Base-by-base conservation (phyloP, 257 asterid genomes). In the Dorcoceras hygrometricum region DNA sequence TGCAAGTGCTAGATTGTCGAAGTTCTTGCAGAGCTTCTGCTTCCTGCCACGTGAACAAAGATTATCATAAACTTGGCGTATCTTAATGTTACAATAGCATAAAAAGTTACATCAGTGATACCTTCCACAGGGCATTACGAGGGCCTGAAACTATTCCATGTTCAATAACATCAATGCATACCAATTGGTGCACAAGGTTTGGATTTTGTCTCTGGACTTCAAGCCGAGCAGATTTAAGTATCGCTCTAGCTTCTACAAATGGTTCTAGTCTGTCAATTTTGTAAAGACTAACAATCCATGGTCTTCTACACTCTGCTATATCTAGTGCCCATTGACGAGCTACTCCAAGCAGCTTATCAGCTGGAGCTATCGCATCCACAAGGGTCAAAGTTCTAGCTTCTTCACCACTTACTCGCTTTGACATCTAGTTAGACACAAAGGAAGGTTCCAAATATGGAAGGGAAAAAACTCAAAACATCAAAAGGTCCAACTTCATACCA, bases 311-410 rank as follows among this genome's bases (percentile, higher is more conserved):
- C 67, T 75, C 86, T 14, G 64, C 73, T 55, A 85, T 85, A 68
- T 80, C 91, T 59, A 85, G 78, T 39, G 91, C 86, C 85, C 89
- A 83, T 32, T 51, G 67, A 54, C 83, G 71, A 75, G 91, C 88
- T 53, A 71, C 72, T 66, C 48, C 66, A 65, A 85, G 78, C 71
- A 85, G 77, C 77, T 80, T 70, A 70, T 77, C 73, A 6, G 84
- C 67, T 54, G 93, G 76, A 73, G 71, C 86, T 63, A 77, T 72
- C 65, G 75, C 84, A 76, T 86, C 93, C 77, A 86, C 84, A 32
- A 86, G 87, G 48, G 78, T 74, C 73, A 79, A 60, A 32, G 16
- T 58, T 56, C 24, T 69, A 63, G 89, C 93, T 65, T 81, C 84
- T 25, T 79, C 68, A 53, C 86, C 88, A 46, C 68, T 75, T 26